Evolutionary conservation across 1,139 yeast species (phyloP), one percentile per base, ranked within the genome.

Genomic region (Candida gigantensis): DNA sequence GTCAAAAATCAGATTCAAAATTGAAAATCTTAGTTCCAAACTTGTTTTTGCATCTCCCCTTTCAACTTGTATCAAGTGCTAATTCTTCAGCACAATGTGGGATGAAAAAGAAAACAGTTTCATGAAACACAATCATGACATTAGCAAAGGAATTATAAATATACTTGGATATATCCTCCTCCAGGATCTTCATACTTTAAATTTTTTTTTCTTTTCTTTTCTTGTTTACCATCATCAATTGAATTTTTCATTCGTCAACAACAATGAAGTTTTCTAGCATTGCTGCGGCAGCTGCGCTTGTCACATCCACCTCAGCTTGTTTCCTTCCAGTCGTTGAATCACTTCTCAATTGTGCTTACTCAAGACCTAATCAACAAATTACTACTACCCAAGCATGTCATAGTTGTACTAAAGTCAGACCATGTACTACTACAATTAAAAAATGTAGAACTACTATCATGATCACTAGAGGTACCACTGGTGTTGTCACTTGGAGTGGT

Each of bases 401-500:
- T 4, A 17, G 13, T 7, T n/a, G 18, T n/a, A 5, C 20, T 3
- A 10, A 23, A 16, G 20, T 28, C 15, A 31, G 24, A 18, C 28
- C 34, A 17, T 31, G 34, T 24, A 31, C 34, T 13, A 31, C 34
- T 7, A 24, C 12, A 31, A 12, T 31, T 11, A 28, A 28, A 17
- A 24, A 24, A 31, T 17, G 24, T 14, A 17, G 12, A 5, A 31
- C 34, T 19, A 31, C 34, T 4, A 31, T 31, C 14, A n/a, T 24
- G 17, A 31, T 31, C 17, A 27, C 28, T 24, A 14, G 18, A 15
- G n/a, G 16, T 17, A 31, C 34, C 8, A 31, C 34, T 24, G 34
- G 34, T 31, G 29, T 31, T 31, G 34, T 31, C 14, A 31, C 34
- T 10, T 31, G 28, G 28, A 7, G 18, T 24, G 36, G 30, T 24